Evolutionary conservation across 2,329 filamentous ascomycete genomes (phyloP).

Genomic region (Aphanocladium album): DNA sequence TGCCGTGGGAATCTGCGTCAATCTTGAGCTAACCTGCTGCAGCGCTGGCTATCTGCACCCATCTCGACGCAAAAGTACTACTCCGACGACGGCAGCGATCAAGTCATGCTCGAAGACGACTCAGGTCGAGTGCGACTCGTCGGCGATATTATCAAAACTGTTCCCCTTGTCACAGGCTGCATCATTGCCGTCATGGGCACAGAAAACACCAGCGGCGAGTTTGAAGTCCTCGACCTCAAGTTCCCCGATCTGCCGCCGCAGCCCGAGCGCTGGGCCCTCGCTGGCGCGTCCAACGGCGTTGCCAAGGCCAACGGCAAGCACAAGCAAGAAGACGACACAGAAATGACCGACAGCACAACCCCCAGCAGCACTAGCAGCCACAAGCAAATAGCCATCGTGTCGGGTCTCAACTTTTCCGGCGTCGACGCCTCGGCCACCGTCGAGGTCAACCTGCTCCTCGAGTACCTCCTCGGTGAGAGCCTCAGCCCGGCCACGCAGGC

Average conservation of each 20-base stretch:
- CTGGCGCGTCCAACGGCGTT: slow-evolving; percentile 38
- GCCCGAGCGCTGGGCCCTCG: slow-evolving; percentile 70
- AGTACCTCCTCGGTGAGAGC: slow-evolving; percentile 83
- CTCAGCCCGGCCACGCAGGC: slow-evolving; percentile 56
- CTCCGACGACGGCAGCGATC: slow-evolving; percentile 52
- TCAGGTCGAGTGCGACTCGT: slow-evolving; percentile 80
- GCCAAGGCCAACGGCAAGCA: slow-evolving; percentile 28
- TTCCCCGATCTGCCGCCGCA: slow-evolving; percentile 83
- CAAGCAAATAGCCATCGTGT: slow-evolving; percentile 73
- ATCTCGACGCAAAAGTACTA: slow-evolving; percentile 73
- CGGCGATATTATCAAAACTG: slow-evolving; percentile 61
- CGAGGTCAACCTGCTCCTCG: slow-evolving; percentile 70
- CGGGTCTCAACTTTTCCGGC: slow-evolving; percentile 79
- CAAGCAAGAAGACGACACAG: slow-evolving; percentile 38
- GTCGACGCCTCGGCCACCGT: slow-evolving; percentile 67
- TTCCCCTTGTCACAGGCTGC: slow-evolving; percentile 82
- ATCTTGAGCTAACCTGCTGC: not conserved
- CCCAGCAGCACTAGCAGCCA: slow-evolving; percentile 27
- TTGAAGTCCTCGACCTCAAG: slow-evolving; percentile 86
- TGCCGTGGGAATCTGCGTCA: not conserved
- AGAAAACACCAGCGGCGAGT: slow-evolving; percentile 85
- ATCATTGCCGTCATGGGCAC: slow-evolving; percentile 93
- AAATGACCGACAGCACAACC: slow-evolving; percentile 51
- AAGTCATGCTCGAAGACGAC: slow-evolving; percentile 91
- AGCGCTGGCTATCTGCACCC: slow-evolving; percentile 88